Percentiles rank a stretch among this genome's conserved stretches.
Evolutionary conservation across 2,329 filamentous ascomycete species (phyloP).

Genomic region (Colletotrichum musae): DNA sequence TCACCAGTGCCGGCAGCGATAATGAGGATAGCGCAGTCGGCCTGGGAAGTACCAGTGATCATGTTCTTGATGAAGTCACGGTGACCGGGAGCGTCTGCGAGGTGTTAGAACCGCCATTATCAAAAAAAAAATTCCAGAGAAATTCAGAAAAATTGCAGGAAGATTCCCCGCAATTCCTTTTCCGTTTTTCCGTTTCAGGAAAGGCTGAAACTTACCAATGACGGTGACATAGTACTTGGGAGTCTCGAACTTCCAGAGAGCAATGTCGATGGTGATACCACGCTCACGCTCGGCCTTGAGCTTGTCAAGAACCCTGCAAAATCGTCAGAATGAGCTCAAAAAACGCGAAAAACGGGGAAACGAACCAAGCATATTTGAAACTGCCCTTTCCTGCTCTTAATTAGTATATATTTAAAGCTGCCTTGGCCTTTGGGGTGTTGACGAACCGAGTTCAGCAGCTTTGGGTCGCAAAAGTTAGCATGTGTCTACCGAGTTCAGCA

Average conservation of each 20-base stretch:
- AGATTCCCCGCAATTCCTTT: not conserved
- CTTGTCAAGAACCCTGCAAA: conserved; percentile 95
- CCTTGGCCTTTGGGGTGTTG: too few relatives aligned
- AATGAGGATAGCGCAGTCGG: conserved; percentile 99
- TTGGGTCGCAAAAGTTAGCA: too few relatives aligned
- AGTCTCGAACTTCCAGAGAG: conserved; percentile 99
- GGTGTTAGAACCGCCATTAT: conserved; percentile 9
- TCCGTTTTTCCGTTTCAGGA: not conserved
- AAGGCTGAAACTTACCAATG: conserved; percentile 77
- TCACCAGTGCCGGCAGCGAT: conserved; percentile 99
- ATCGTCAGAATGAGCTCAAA: too few relatives aligned
- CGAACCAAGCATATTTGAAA: too few relatives aligned
- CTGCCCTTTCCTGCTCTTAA: too few relatives aligned
- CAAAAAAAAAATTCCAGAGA: too few relatives aligned
- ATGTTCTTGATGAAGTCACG: conserved; percentile 99
- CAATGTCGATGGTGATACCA: conserved; percentile 99
- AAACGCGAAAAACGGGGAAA: too few relatives aligned
- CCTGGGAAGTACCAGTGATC: conserved; percentile 99
- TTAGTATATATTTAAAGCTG: too few relatives aligned
- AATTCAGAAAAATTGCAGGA: not conserved
- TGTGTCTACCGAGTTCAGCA: too few relatives aligned
- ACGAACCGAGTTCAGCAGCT: too few relatives aligned
- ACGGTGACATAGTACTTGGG: conserved; percentile 98
- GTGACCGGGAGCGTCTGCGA: conserved; percentile 92
- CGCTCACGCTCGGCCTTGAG: conserved; percentile 99